These are phyloP conservation scores for Davidsoniella virescens DNA, from an alignment of 2,329 filamentous ascomycete species.

Conservation along the genomic window DNA sequence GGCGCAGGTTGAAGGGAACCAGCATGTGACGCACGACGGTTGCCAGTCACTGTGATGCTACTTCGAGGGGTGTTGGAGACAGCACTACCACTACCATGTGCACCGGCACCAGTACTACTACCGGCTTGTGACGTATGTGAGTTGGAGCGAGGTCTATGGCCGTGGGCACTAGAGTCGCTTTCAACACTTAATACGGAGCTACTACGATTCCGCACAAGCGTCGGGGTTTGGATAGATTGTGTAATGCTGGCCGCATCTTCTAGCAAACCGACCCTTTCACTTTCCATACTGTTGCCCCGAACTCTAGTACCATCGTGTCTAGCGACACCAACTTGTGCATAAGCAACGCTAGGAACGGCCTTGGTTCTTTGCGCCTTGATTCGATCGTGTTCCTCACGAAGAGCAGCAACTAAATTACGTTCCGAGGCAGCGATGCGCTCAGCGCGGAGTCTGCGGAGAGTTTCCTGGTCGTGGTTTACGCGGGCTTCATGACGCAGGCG, in stretches of 20 bases:
- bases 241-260: slow-evolving; percentile 54
- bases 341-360: slow-evolving; percentile 58
- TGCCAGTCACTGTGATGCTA: slow-evolving; percentile 4
- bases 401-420: slow-evolving; percentile 40
- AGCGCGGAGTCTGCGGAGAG: slow-evolving; percentile 50
- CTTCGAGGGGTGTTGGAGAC: neutral
- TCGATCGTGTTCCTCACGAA: slow-evolving; percentile 38
- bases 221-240: slow-evolving; percentile 18
- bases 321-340: slow-evolving; percentile 59
- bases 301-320: slow-evolving; percentile 63
- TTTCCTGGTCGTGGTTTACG: slow-evolving; percentile 48
- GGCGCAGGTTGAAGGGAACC: neutral
- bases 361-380: slow-evolving; percentile 43
- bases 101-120: neutral
- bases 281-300: slow-evolving; percentile 56
- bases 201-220: slow-evolving; percentile 30
- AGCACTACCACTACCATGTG: too few species aligned
- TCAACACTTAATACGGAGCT: slow-evolving; percentile 41
- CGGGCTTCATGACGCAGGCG: slow-evolving; percentile 55
- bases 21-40: slow-evolving; percentile 8
- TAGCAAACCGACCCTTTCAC: slow-evolving; percentile 53
- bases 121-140: slow-evolving; percentile 18
- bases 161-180: slow-evolving; percentile 24
- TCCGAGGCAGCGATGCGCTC: slow-evolving; percentile 32
- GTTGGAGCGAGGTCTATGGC: slow-evolving; percentile 20